Percentiles rank a stretch among this genome's conserved stretches.
Conservation (phyloP, 352 stramenopile genomes). For the Pythium vanterpoolii region DNA sequence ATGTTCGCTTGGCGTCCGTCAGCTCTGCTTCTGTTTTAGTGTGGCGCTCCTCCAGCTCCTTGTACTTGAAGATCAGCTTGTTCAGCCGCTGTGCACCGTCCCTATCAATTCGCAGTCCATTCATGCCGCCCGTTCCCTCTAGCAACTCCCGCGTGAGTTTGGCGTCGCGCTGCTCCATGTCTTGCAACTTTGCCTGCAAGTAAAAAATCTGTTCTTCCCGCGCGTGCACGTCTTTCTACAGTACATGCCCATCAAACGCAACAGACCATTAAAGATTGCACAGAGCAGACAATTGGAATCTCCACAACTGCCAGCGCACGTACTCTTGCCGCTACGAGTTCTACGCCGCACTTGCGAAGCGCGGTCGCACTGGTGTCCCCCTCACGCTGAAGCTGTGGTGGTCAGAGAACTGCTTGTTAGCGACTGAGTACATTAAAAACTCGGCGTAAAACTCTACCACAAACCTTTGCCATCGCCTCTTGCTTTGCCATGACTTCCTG, state of each 20-base stretch:
- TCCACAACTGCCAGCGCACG: background rate
- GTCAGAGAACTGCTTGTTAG: background rate
- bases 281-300: no score
- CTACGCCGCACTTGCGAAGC: constrained; percentile 55
- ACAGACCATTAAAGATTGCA: background rate
- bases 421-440: background rate
- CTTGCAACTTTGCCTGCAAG: constrained; percentile 30
- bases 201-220: constrained; percentile 46
- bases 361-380: constrained; percentile 45
- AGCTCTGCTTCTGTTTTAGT: constrained; percentile 33
- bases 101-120: constrained; percentile 17
- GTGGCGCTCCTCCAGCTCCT: constrained; percentile 50
- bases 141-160: constrained; percentile 39
- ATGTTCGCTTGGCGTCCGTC: constrained; percentile 27
- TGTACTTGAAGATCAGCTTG: constrained; percentile 59
- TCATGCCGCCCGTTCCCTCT: background rate
- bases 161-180: constrained; percentile 35
- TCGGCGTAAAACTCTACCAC: background rate
- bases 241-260: background rate
- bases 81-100: constrained; percentile 42
- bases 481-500: constrained; percentile 46
- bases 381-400: constrained; percentile 58
- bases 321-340: constrained; percentile 62
- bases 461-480: constrained; percentile 21
- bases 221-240: constrained; percentile 40